Evolutionary conservation across 768 basidiomycete genomes (phyloP).

Genomic region (Mycena leptocephala): DNA sequence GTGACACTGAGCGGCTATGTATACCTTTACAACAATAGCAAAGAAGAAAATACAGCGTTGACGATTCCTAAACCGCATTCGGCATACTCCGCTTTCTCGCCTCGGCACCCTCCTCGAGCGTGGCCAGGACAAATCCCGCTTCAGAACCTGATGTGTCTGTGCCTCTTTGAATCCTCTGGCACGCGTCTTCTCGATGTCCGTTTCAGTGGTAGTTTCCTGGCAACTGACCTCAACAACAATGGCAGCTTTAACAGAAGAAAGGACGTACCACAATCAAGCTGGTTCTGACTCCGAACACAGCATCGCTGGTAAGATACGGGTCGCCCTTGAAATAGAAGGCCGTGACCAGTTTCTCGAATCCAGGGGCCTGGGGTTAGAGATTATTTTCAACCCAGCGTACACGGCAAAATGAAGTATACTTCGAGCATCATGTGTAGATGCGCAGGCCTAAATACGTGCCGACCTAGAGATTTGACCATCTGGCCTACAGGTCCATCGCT

Average conservation of each 20-base stretch:
- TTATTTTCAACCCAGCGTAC: neutral
- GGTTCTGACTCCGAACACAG: conserved; percentile 88
- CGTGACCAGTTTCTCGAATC: conserved; percentile 81
- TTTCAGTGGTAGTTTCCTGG: conserved; percentile 69
- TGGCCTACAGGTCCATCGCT: conserved; percentile 84
- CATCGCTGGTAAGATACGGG: conserved; percentile 76
- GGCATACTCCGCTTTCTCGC: conserved; percentile 46
- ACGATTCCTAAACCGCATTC: neutral
- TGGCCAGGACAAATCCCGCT: conserved; percentile 60
- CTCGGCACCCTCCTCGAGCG: conserved; percentile 53
- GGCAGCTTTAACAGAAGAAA: neutral
- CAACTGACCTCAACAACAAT: neutral
- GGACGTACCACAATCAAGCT: conserved; percentile 81
- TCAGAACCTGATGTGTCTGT: conserved; percentile 56
- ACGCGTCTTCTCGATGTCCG: conserved; percentile 68
- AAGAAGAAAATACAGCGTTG: neutral
- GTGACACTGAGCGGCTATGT: too few relatives aligned
- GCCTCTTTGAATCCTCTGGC: conserved; percentile 67
- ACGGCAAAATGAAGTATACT: conserved; percentile 49
- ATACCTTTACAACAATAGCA: neutral
- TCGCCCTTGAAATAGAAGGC: conserved; percentile 85
- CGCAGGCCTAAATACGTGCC: conserved; percentile 86
- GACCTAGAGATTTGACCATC: conserved; percentile 67
- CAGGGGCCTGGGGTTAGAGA: conserved; percentile 60
- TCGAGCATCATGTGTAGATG: conserved; percentile 85